Base-by-base conservation (phyloP, 2,329 filamentous ascomycete genomes). In the Hymenoscyphus albidus region DNA sequence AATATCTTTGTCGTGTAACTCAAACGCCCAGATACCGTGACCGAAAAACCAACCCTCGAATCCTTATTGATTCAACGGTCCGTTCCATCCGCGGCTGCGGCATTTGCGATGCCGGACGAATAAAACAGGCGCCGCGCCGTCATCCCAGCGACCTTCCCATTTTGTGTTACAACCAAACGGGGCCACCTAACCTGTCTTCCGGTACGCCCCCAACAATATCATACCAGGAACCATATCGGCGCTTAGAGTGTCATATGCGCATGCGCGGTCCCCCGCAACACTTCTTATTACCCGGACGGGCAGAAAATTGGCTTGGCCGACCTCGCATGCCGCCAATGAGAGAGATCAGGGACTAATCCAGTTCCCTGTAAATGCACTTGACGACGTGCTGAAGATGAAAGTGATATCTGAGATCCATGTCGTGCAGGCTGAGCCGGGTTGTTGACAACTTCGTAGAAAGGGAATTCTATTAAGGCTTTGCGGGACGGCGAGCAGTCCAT, bases 401-500 rank as follows among this genome's bases (percentile, higher is more conserved):
- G 3, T 12, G 44, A 10, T 4, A n/a, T 38, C 22, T 35, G 6
- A 2, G 10, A 6, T 44, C 13, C 18, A 44, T 27, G n/a, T 44
- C 22, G 18, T 16, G 42, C 13, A 32, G 58, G 27, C 16, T 12
- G 14, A n/a, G 42, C 27, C 22, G 27, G 39, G 42, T 14, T 27
- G 44, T 62, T 14, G 60, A 18, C 32, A 35, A 35, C 32, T 2
- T 12, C 5, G 54, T 13, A 7, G 35, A 42, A 32, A 18, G 16
- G 18, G 51, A 38, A 22, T 7, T 51, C 35, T 27, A 22, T 31
- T 58, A 38, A 5, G 54, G 35, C 22, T 27, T 62, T 35, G 32
- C 51, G 12, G 73, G 71, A 16, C 71, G 70, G 44, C 72, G 70
- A 56, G 73, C 73, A 44, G 63, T 73, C 72, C 72, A 74, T 32